phyloP scores from a whole-genome alignment of 2,329 filamentous ascomycete species.

The Cadophora luteo-olivacea region DNA sequence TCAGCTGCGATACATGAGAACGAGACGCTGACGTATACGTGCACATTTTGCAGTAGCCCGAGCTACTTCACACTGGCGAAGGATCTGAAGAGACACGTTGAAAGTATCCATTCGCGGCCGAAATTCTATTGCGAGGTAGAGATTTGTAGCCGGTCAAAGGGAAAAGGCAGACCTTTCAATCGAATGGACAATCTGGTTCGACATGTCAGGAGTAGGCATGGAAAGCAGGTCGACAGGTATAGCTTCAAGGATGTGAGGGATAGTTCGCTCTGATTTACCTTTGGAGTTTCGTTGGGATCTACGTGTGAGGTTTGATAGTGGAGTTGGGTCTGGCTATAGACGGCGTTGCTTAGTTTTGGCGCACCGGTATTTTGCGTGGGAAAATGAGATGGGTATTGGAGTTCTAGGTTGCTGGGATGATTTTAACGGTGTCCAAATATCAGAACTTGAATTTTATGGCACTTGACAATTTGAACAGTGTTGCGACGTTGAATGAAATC shows the following conservation, averaged over 20 bases:
- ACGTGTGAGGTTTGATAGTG: background rate
- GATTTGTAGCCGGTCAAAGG: slow-evolving; percentile 10
- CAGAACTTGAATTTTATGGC: background rate
- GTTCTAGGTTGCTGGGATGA: background rate
- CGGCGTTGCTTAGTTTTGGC: background rate
- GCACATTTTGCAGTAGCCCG: slow-evolving; percentile 10
- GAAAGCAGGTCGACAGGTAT: slow-evolving; percentile 5
- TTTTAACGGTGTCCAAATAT: background rate
- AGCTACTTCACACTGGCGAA: slow-evolving; percentile 18
- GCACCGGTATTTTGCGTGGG: background rate
- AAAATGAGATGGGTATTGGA: background rate
- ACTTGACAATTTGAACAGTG: background rate
- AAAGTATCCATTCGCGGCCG: slow-evolving; percentile 15
- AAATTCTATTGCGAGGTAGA: slow-evolving; percentile 12
- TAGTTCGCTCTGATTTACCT: background rate
- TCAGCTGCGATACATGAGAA: background rate
- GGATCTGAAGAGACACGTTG: slow-evolving; percentile 22
- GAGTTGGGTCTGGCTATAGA: background rate
- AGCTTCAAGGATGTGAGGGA: background rate
- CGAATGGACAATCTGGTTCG: slow-evolving; percentile 14
- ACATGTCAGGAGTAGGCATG: slow-evolving; percentile 20
- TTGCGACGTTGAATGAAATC: background rate
- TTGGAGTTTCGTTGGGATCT: background rate
- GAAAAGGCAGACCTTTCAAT: slow-evolving; percentile 16
- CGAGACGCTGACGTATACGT: background rate